Evolutionary conservation across 1,139 yeast species (phyloP), one percentile per base, ranked within the genome.

Genomic region (Nadsonia starkeyi-henricii): DNA sequence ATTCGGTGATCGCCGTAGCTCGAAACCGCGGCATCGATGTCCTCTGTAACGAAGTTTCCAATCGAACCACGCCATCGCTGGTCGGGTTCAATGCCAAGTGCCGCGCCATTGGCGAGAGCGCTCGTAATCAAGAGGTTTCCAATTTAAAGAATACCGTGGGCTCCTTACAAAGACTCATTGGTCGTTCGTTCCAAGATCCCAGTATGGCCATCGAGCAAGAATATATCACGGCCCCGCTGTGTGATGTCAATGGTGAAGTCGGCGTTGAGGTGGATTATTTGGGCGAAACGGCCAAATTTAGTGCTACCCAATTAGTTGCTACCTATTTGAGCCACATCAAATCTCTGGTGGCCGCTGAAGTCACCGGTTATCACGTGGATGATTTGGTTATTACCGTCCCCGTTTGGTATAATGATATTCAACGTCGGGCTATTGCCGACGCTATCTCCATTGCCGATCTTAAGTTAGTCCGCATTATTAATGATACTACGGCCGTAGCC

Each of bases 401-500:
- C 50, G 97, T 97, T 50, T 89, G 89, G 72, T 89, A 89, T 74
- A 91, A 89, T 69, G 96, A 89, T 70, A 94, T 97, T 51, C 97
- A 89, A 73, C 83, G 96, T 75, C 96, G 89, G 70, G 97, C 97
- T 53, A 89, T 96, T 55, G 88, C 89, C 74, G 96, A 88, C 68
- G 96, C 97, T 49, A 96, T 96, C 73, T 77, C 85, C 53, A 89
- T 89, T 74, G 95, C 96, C 45, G 97, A 96, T 60, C 78, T 89
- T 64, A 86, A 85, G 62, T 95, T 89, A 52, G 77, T 88, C 65
- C 82, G 97, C 73, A 88, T 89, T 64, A 95, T 89, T 59, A 89
- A 89, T 68, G 97, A 89, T 74, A 96, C 97, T 55, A 89, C 97
- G 50, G 97, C 97, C 47, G 96, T 96, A 54, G 96, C 96, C 52